Evolutionary conservation across 2,329 filamentous ascomycete genomes (phyloP).

Genomic region (Cladosporium colombiae): DNA sequence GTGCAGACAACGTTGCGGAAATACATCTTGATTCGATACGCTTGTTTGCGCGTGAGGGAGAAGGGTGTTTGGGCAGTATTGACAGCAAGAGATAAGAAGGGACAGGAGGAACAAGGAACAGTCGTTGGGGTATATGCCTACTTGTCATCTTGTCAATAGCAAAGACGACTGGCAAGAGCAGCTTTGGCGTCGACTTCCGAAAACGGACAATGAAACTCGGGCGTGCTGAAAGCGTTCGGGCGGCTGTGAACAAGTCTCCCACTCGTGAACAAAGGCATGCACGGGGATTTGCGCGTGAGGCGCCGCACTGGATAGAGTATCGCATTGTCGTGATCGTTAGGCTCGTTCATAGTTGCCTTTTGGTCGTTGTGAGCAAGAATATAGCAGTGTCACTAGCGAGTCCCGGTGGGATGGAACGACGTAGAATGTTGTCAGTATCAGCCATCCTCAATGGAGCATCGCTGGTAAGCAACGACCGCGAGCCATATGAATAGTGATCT

Average conservation of each 20-base stretch:
- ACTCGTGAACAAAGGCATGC: conserved; percentile 5
- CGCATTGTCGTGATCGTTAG: background rate
- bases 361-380: background rate
- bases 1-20: conserved; percentile 20
- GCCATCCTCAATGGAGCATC: background rate
- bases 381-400: background rate
- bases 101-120: conserved; percentile 12
- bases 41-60: background rate
- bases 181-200: conserved; percentile 10
- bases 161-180: background rate
- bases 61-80: background rate
- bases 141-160: background rate
- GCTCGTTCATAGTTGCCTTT: background rate
- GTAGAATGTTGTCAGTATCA: background rate
- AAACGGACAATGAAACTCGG: conserved; percentile 11
- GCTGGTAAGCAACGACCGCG: background rate
- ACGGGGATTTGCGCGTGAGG: background rate
- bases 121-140: background rate
- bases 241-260: background rate
- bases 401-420: background rate
- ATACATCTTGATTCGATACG: conserved; percentile 2
- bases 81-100: background rate
- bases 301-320: background rate
- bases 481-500: background rate
- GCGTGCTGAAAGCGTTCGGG: conserved; percentile 15